Conservation (phyloP, 2,329 filamentous ascomycete genomes). For the Lachnellula cervina region DNA sequence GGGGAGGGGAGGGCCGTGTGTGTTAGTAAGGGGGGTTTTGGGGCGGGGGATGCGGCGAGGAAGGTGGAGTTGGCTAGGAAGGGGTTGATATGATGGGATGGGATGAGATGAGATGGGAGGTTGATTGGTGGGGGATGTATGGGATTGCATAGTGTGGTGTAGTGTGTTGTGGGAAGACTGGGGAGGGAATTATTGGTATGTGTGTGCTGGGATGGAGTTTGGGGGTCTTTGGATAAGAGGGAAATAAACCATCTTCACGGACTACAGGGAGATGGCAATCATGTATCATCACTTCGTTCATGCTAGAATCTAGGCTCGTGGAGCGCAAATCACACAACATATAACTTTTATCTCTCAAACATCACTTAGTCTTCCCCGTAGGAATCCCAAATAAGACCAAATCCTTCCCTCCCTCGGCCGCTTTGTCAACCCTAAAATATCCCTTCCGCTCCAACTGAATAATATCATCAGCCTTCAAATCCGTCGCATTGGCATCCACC, state of each 20-base stretch:
- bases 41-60: slow-evolving; percentile 62
- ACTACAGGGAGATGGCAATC: not conserved
- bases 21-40: slow-evolving; percentile 70
- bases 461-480: slow-evolving; percentile 81
- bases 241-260: not conserved
- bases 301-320: not conserved
- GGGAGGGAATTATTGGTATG: not conserved
- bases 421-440: slow-evolving; percentile 78
- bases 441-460: slow-evolving; percentile 94
- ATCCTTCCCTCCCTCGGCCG: slow-evolving; percentile 52
- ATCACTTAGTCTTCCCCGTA: slow-evolving; percentile 49
- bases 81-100: slow-evolving; percentile 56
- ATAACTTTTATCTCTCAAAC: slow-evolving; percentile 1
- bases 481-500: slow-evolving; percentile 74
- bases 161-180: not conserved
- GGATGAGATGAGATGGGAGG: no score
- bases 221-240: not conserved
- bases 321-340: not conserved
- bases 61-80: slow-evolving; percentile 79
- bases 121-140: no score
- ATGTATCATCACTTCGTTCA: slow-evolving; percentile 10
- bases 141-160: no score
- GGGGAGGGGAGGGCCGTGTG: slow-evolving; percentile 70
- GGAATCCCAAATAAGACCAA: slow-evolving; percentile 67
- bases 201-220: not conserved